Percentiles rank a stretch among this genome's conserved stretches.
Evolutionary conservation across 805 yeast species (phyloP).

Genomic region (Candida nonsorbophila): DNA sequence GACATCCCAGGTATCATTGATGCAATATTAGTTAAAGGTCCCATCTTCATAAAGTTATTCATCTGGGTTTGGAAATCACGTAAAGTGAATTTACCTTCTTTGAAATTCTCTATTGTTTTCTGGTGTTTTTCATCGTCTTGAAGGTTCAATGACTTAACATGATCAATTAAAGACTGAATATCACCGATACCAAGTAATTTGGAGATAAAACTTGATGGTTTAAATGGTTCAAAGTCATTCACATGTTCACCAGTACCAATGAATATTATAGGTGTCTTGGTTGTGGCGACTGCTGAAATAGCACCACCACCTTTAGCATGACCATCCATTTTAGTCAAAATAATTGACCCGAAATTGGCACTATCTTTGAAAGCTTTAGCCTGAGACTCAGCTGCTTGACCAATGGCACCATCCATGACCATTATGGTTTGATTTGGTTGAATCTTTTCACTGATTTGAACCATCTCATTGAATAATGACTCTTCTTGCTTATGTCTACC

Average conservation of each 20-base stretch:
- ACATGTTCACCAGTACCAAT: slow-evolving; percentile 99
- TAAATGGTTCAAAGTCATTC: slow-evolving; percentile 84
- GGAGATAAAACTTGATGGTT: slow-evolving; percentile 86
- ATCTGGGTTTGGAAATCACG: slow-evolving; percentile 90
- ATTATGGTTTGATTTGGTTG: slow-evolving; percentile 93
- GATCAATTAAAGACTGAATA: slow-evolving; percentile 89
- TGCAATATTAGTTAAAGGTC: slow-evolving; percentile 90
- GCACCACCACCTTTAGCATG: slow-evolving; percentile 99
- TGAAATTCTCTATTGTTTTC: slow-evolving; percentile 85
- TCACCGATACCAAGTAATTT: slow-evolving; percentile 94
- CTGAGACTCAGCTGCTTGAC: slow-evolving; percentile 97
- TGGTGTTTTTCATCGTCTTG: slow-evolving; percentile 65
- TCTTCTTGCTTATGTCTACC: slow-evolving; percentile 97
- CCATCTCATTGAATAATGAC: slow-evolving; percentile 89
- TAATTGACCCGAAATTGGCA: slow-evolving; percentile 90
- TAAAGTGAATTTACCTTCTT: slow-evolving; percentile 90
- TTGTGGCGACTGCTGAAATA: slow-evolving; percentile 95
- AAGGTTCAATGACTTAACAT: slow-evolving; percentile 79
- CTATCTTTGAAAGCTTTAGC: slow-evolving; percentile 91
- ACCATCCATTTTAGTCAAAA: slow-evolving; percentile 95
- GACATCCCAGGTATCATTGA: slow-evolving; percentile 92
- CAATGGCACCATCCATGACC: slow-evolving; percentile 96
- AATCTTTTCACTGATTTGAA: slow-evolving; percentile 83
- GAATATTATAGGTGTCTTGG: slow-evolving; percentile 89
- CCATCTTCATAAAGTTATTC: slow-evolving; percentile 95